Base-by-base conservation (phyloP, 176 grass and related monocot genomes). In the Tuctoria greenei region DNA sequence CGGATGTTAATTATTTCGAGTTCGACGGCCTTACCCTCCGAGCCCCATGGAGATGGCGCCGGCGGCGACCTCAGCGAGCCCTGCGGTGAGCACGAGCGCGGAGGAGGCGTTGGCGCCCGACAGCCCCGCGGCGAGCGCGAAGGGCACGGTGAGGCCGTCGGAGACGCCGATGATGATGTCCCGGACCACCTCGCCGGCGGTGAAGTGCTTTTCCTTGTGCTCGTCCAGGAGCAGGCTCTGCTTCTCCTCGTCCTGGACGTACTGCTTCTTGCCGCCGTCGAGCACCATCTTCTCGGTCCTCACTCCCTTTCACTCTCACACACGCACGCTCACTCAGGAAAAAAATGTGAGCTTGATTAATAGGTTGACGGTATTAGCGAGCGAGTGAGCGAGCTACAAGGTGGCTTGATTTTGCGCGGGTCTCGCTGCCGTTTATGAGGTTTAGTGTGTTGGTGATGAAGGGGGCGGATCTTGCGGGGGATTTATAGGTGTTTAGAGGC, bases 21-120 rank as follows among this genome's bases (percentile, higher is more conserved):
- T 16, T 37, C 11, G 28, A 31, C 12, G 14, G 66, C 1, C 68
- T 86, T 89, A 98, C 91, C 95, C 95, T 87, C 91, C 95, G 46
- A 98, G 95, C 17, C 95, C 95, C 95, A 98, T 98, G 84, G 95
- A 98, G 38, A 98, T 98, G 84, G 95, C 89, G 44, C 95, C 95
- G 52, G 91, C 91, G 42, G 95, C 91, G 78, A 98, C 91, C 80
- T 98, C 95, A 8, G 91, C 91, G 70, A 92, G 88, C 2, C 95
- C 91, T 8, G 95, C 95, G 34, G 91, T 91, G 84, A 98, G 91
- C 10, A 98, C 88, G 43, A 98, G 88, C 36, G 84, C 75, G 36
- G 95, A 98, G 16, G 91, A 78, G 2, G 86, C 95, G 74, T 64
- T 82, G 57, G 95, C 95, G 20, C 91, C 91, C 61, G 88, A 94